Conservation (phyloP, 495 filamentous ascomycete genomes). For the Penicillium mononematosum region DNA sequence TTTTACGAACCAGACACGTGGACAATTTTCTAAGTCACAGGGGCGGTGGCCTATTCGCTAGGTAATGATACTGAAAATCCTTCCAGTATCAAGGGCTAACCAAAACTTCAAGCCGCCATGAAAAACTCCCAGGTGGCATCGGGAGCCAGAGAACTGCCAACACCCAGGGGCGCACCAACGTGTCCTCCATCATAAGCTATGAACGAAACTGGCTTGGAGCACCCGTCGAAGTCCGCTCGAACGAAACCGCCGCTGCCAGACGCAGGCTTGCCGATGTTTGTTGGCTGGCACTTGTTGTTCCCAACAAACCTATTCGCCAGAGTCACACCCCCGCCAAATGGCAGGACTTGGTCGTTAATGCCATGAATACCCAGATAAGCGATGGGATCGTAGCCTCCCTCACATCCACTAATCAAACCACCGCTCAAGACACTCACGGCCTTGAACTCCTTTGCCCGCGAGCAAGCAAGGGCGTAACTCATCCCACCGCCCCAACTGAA, state of each 20-base stretch:
- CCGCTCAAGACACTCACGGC: constrained; percentile 48
- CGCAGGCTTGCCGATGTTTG: constrained; percentile 10
- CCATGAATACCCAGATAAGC: constrained; percentile 49
- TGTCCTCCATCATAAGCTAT: constrained; percentile 25
- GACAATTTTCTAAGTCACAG: no score
- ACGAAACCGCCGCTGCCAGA: constrained; percentile 13
- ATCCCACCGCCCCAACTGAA: constrained; percentile 53
- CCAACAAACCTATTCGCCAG: constrained; percentile 40
- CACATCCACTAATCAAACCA: constrained; percentile 40
- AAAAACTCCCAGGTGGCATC: constrained; percentile 21
- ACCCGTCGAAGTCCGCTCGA: constrained; percentile 15
- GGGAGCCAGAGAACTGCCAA: constrained; percentile 16
- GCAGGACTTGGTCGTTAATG: constrained; percentile 37
- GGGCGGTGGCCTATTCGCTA: no score
- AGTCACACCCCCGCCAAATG: constrained; percentile 32
- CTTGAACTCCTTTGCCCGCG: constrained; percentile 38
- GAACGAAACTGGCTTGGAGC: constrained; percentile 18
- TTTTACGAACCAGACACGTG: no score
- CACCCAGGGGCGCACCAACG: constrained; percentile 17
- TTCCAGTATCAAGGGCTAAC: neutral
- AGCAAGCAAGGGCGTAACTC: constrained; percentile 47
- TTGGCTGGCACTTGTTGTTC: constrained; percentile 37
- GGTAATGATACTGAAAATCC: no score
- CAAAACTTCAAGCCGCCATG: neutral
- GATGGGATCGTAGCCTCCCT: constrained; percentile 37